Percentiles rank a stretch among this genome's conserved stretches.
These are phyloP conservation scores for Trametes villosa DNA, from an alignment of 768 basidiomycete species.

Conservation along the genomic window DNA sequence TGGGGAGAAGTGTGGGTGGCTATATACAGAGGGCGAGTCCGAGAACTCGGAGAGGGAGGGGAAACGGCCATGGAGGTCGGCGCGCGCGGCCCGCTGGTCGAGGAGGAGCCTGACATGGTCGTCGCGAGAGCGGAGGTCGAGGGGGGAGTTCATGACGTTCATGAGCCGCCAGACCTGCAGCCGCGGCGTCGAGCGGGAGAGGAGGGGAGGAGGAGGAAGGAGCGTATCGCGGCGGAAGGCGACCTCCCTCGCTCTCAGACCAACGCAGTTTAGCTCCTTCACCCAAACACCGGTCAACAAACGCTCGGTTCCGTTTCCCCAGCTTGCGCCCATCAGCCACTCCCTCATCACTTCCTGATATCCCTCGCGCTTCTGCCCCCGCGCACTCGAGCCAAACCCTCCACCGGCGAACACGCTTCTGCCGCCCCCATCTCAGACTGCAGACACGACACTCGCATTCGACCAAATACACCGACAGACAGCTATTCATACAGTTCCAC, in stretches of 20 bases:
- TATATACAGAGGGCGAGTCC: conserved; percentile 75
- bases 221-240: conserved; percentile 26
- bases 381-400: no score
- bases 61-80: conserved; percentile 51
- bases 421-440: no score
- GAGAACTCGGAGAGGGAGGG: conserved; percentile 61
- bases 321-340: neutral
- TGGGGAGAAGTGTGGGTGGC: conserved; percentile 61
- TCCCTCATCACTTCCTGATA: no score
- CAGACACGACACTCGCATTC: no score
- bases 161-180: conserved; percentile 5
- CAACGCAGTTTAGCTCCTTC: conserved; percentile 14
- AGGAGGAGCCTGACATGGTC: conserved; percentile 54
- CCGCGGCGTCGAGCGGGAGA: conserved; percentile 16
- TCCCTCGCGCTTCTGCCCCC: no score
- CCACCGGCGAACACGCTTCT: no score
- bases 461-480: no score
- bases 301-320: conserved; percentile 17
- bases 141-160: conserved; percentile 39
- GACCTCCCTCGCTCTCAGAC: conserved; percentile 13
- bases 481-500: no score
- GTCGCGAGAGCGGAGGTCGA: conserved; percentile 42
- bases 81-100: conserved; percentile 56
- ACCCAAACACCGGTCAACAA: conserved; percentile 24
- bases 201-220: conserved; percentile 19